These are phyloP conservation scores for Fusarium xylarioides DNA, from an alignment of 2,329 filamentous ascomycete genomes.

Conservation along the genomic window DNA sequence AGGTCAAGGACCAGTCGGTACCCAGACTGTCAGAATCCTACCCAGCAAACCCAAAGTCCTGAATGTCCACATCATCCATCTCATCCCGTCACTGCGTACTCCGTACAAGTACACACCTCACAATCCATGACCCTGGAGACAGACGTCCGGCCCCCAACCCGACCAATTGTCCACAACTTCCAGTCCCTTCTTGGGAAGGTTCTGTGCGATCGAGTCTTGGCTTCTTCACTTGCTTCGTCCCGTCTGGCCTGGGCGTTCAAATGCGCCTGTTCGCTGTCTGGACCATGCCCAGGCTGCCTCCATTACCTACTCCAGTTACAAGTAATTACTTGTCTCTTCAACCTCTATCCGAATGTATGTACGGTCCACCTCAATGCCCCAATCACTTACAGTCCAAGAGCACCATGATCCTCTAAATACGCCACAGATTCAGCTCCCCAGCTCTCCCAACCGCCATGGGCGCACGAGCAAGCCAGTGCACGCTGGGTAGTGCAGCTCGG, in stretches of 20 bases:
- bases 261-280: slow-evolving; percentile 35
- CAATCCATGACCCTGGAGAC: slow-evolving; percentile 17
- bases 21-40: not conserved
- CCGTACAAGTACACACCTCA: not conserved
- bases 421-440: slow-evolving; percentile 29
- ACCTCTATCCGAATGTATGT: not conserved
- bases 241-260: slow-evolving; percentile 38
- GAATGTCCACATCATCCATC: not conserved
- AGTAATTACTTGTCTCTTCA: not conserved
- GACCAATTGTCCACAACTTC: slow-evolving; percentile 32
- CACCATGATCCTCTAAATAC: slow-evolving; percentile 20
- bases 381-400: not conserved
- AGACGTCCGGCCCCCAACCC: slow-evolving; percentile 38
- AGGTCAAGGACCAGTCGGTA: not conserved
- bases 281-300: slow-evolving; percentile 20
- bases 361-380: not conserved
- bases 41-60: slow-evolving; percentile 13
- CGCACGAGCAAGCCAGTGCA: slow-evolving; percentile 30
- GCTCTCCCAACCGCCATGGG: slow-evolving; percentile 4
- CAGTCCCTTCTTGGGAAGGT: slow-evolving; percentile 34
- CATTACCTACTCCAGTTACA: not conserved
- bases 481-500: slow-evolving; percentile 19
- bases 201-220: slow-evolving; percentile 30
- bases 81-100: not conserved
- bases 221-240: slow-evolving; percentile 38